These are phyloP conservation scores for Lentinula sp. DNA, from an alignment of 768 basidiomycete genomes.

Conservation along the genomic window DNA sequence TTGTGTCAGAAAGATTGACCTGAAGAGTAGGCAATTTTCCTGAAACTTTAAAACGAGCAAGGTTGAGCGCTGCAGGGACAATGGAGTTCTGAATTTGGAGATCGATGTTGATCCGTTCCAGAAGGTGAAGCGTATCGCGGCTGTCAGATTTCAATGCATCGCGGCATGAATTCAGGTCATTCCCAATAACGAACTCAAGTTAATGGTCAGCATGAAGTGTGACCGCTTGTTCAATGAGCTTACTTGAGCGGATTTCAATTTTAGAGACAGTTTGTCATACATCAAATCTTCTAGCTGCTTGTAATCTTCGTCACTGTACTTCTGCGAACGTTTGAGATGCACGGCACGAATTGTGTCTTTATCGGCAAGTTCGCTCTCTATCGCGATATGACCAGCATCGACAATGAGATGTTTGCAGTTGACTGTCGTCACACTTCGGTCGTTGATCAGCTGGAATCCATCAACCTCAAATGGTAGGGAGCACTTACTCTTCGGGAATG, in stretches of 20 bases:
- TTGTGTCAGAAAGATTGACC: slow-evolving; percentile 85
- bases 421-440: slow-evolving; percentile 61
- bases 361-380: slow-evolving; percentile 85
- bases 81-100: slow-evolving; percentile 91
- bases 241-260: slow-evolving; percentile 88
- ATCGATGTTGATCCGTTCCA: slow-evolving; percentile 89
- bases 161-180: slow-evolving; percentile 75
- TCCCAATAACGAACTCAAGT: slow-evolving; percentile 83
- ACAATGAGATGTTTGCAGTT: slow-evolving; percentile 83
- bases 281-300: slow-evolving; percentile 81
- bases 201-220: background rate
- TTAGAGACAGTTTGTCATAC: slow-evolving; percentile 88
- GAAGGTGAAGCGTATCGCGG: slow-evolving; percentile 66
- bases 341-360: slow-evolving; percentile 75
- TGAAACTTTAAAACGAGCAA: slow-evolving; percentile 86
- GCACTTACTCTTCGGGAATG: slow-evolving; percentile 81
- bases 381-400: slow-evolving; percentile 94
- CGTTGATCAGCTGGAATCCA: background rate
- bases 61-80: slow-evolving; percentile 71
- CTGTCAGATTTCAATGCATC: slow-evolving; percentile 62
- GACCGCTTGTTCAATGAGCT: slow-evolving; percentile 8
- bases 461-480: background rate
- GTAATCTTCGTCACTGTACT: slow-evolving; percentile 87
- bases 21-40: slow-evolving; percentile 84
- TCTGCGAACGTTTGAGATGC: slow-evolving; percentile 74